Base-by-base conservation (phyloP, 345 rosid species). In the Microthlaspi erraticum region DNA sequence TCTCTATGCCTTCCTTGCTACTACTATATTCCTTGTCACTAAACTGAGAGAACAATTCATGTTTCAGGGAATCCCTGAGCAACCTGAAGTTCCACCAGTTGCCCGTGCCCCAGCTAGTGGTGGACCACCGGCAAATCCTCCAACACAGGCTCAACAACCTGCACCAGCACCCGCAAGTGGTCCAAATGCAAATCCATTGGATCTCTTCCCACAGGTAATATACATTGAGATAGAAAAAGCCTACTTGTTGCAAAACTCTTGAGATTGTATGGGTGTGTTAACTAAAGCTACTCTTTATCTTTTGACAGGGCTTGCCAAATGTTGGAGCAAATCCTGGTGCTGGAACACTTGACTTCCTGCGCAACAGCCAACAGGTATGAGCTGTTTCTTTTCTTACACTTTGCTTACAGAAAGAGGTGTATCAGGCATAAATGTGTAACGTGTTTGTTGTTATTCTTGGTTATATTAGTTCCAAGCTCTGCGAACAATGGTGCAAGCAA, bases 141-240 rank as follows among this genome's bases (percentile, higher is more conserved):
- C 57, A 57, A 14, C 48, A 42, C 95, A 80, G 78, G 71, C 83
- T 52, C 79, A 83, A 52, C 82, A 78, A 78, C 86, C 88, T 73
- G 76, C 83, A 16, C 81, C 64, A 23, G 81, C 90, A 43, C 80
- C 91, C 43, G 31, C 88, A 5, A 66, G 77, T 57, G 76, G 80
- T 59, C 80, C 80, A 50, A 76, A 70, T 70, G 72, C 76, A 33
- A 76, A 70, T 50, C 80, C 97, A 17, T 79, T 93, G 41, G 88
- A 93, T 77, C 93, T 93, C 75, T 93, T 93, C 79, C 98, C 98
- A 23, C 98, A 89, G 91, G 98, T 86, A 42, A 36, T 50, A 34
- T 6, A n/a, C 18, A 23, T 65, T 13, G 20, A 57, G 48, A 50
- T 69, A 13, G 36, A 14, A 55, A 14, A 55, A 48, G 51, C 11